These are phyloP conservation scores for Quillaja saponaria DNA, from an alignment of 306 rosid genomes.

Conservation along the genomic window DNA sequence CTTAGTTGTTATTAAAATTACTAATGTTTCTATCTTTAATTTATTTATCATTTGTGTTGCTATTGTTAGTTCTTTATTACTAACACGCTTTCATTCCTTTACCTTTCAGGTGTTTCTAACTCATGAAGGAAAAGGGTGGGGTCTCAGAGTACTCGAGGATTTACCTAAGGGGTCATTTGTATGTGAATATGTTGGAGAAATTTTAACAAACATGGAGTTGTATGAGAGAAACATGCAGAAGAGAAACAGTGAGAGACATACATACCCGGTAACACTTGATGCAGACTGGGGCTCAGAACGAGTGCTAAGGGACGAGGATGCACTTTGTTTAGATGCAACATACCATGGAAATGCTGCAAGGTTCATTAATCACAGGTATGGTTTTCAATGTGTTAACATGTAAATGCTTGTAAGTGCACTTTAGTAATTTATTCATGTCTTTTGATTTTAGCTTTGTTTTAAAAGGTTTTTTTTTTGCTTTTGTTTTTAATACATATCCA, in stretches of 20 bases:
- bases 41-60: too few relatives aligned
- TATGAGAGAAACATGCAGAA: slow-evolving; percentile 52
- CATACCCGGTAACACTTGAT: slow-evolving; percentile 89
- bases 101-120: slow-evolving; percentile 72
- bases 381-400: slow-evolving; percentile 2
- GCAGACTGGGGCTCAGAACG: slow-evolving; percentile 93
- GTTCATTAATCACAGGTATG: slow-evolving; percentile 96
- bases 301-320: slow-evolving; percentile 73
- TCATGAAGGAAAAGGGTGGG: slow-evolving; percentile 85
- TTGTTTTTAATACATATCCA: too few relatives aligned
- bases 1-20: too few relatives aligned
- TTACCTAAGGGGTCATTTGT: slow-evolving; percentile 78
- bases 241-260: slow-evolving; percentile 60
- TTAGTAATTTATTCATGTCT: too few relatives aligned
- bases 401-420: neutral
- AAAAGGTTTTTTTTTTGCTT: too few relatives aligned
- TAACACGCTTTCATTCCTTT: too few relatives aligned
- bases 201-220: slow-evolving; percentile 79
- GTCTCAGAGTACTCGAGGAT: slow-evolving; percentile 67
- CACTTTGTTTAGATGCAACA: slow-evolving; percentile 92
- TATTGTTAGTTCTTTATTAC: slow-evolving; percentile 14
- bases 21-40: too few relatives aligned
- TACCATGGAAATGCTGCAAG: slow-evolving; percentile 85
- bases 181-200: slow-evolving; percentile 86
- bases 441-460: too few relatives aligned